Evolutionary conservation across 2,329 filamentous ascomycete species (phyloP).

Genomic region (Xylariaceae sp.): DNA sequence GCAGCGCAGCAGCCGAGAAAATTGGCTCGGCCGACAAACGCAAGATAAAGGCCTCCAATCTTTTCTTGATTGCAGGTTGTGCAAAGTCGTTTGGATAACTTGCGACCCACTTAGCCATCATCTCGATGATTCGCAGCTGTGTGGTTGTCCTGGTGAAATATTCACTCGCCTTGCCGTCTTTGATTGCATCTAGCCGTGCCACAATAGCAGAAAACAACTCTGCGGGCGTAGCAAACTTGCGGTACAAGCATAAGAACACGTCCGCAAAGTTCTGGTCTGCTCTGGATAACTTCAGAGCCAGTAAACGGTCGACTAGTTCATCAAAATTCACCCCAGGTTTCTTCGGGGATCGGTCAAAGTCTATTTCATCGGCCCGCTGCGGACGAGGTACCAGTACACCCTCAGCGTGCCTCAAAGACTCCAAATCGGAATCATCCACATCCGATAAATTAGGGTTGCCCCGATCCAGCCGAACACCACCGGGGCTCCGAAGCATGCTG

Average conservation of each 20-base stretch:
- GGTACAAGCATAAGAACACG: constrained; percentile 87
- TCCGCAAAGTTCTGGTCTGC: constrained; percentile 84
- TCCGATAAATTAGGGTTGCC: constrained; percentile 52
- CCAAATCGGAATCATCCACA: constrained; percentile 65
- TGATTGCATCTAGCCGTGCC: constrained; percentile 66
- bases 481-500: constrained; percentile 48
- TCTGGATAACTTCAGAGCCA: constrained; percentile 76
- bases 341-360: constrained; percentile 51
- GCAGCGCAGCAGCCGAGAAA: constrained; percentile 78
- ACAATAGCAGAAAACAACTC: constrained; percentile 75
- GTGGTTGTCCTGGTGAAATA: constrained; percentile 74
- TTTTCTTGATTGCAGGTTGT: constrained; percentile 65
- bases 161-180: constrained; percentile 61
- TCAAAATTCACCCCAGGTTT: constrained; percentile 56
- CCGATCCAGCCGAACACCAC: constrained; percentile 50
- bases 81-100: constrained; percentile 93
- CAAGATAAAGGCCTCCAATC: constrained; percentile 69
- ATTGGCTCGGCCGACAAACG: constrained; percentile 73
- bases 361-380: constrained; percentile 61
- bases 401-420: constrained; percentile 62
- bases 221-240: constrained; percentile 82
- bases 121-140: constrained; percentile 77
- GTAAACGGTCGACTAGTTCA: constrained; percentile 80
- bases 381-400: constrained; percentile 64
- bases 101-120: constrained; percentile 84